Evolutionary conservation across 768 basidiomycete genomes (phyloP).

Genomic region (Austroboletus eburneus): DNA sequence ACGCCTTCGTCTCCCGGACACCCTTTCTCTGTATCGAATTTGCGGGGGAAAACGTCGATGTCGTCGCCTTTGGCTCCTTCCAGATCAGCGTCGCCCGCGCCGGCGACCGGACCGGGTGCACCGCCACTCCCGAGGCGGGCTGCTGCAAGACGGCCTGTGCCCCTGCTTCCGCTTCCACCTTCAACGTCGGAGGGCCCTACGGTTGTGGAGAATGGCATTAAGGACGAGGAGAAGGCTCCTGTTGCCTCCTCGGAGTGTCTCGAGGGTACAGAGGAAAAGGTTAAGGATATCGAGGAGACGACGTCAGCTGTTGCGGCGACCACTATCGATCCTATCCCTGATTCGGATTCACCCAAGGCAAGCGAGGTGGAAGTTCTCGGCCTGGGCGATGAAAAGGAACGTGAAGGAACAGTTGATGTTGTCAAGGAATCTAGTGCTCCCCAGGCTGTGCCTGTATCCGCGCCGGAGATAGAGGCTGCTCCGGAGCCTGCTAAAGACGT

Average conservation of each 20-base stretch:
- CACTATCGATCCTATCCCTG: not conserved
- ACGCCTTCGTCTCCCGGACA: constrained; percentile 13
- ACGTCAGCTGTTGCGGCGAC: not conserved
- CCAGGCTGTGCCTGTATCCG: not conserved
- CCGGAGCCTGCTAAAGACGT: not conserved
- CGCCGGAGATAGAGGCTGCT: not conserved
- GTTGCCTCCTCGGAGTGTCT: no score
- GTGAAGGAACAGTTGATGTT: not conserved
- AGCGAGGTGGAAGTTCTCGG: not conserved
- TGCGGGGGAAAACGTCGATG: constrained; percentile 13
- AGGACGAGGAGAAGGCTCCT: no score
- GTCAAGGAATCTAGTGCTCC: not conserved
- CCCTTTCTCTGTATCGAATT: constrained; percentile 1
- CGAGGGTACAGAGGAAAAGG: no score
- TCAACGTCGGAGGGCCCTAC: not conserved
- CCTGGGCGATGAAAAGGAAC: not conserved
- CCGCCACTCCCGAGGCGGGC: constrained; percentile 69
- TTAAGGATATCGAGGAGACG: no score
- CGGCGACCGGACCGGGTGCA: constrained; percentile 14
- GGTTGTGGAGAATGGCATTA: not conserved
- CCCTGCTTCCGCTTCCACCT: constrained; percentile 31
- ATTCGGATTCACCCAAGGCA: not conserved
- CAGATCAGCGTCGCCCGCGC: constrained; percentile 35
- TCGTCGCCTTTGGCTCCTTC: constrained; percentile 33
- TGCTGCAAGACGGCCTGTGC: constrained; percentile 42